These are phyloP conservation scores for Suillus weaverae DNA, from an alignment of 768 basidiomycete species.

Conservation along the genomic window DNA sequence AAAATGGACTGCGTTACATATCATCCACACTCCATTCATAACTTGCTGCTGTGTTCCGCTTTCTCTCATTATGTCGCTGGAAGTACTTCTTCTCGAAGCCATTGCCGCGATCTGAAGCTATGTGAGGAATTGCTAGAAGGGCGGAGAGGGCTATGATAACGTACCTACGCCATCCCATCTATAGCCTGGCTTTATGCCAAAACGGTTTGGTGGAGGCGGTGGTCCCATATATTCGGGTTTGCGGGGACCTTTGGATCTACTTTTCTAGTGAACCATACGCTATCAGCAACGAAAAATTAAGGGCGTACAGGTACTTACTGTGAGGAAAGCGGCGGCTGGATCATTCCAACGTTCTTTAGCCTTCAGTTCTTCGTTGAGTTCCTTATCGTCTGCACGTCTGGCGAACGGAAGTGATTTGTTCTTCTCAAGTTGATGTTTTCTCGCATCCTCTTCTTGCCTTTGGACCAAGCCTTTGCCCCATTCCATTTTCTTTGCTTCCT, in stretches of 20 bases:
- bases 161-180: constrained; percentile 98
- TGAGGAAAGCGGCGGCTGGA: constrained; percentile 93
- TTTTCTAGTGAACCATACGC: constrained; percentile 52
- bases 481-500: constrained; percentile 90
- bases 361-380: constrained; percentile 83
- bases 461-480: constrained; percentile 98
- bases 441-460: constrained; percentile 72
- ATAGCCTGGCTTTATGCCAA: constrained; percentile 92
- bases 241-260: constrained; percentile 68
- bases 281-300: background rate
- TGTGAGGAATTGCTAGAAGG: constrained; percentile 5
- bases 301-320: constrained; percentile 48
- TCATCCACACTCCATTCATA: constrained; percentile 91
- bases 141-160: constrained; percentile 23
- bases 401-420: constrained; percentile 69
- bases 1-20: constrained; percentile 55
- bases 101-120: constrained; percentile 72
- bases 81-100: constrained; percentile 95
- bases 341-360: constrained; percentile 91
- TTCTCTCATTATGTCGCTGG: constrained; percentile 76
- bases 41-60: constrained; percentile 68
- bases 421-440: constrained; percentile 64
- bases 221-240: constrained; percentile 88
- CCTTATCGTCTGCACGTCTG: constrained; percentile 77
- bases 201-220: constrained; percentile 90